Base-by-base conservation (phyloP, 129 eudicot species). In the Daucus carota region DNA sequence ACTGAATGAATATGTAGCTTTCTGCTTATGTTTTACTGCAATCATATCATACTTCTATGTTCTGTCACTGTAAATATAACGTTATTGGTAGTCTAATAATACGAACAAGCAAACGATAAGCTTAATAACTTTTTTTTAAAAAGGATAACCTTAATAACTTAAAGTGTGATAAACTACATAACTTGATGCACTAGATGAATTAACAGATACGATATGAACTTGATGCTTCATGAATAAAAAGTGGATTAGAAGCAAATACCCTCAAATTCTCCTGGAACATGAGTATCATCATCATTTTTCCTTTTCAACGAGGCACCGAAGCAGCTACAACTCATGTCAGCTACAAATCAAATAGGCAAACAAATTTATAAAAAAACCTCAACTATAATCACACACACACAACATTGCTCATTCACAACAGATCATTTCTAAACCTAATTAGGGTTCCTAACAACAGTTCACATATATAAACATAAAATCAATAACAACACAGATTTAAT, bases 241-340 rank as follows among this genome's bases (percentile, higher is more conserved):
- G 12, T 33, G 3, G 1, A 29, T 24, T 12, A 14, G 20, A 31
- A 60, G 16, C 32, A 60, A 18, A 60, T 78, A 87, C 96, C 96
- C 85, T 86, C 90, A 73, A 78, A 79, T 17, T 82, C 93, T 62
- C 33, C 70, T 57, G 41, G 8, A 45, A 6, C 79, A 29, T 34
- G 85, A 75, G 73, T 31, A 44, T 65, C 76, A 43, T 75, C 78
- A 79, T 59, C 84, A 82, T 81, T 88, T 74, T 52, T 80, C 48
- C 48, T 80, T 59, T 66, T 81, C 74, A 44, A 43, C 9, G 75
- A 54, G 75, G 77, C 57, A 77, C 94, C 87, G 76, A 92, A 88
- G 86, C 96, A 92, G 82, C 86, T n/a, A 46, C 73, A 76, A 67
- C 42, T 70, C 80, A 71, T 84, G 60, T 38, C 69, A 62, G 22